phyloP scores from a whole-genome alignment of 805 yeast species.

The Cyberlindnera xylosilytica region DNA sequence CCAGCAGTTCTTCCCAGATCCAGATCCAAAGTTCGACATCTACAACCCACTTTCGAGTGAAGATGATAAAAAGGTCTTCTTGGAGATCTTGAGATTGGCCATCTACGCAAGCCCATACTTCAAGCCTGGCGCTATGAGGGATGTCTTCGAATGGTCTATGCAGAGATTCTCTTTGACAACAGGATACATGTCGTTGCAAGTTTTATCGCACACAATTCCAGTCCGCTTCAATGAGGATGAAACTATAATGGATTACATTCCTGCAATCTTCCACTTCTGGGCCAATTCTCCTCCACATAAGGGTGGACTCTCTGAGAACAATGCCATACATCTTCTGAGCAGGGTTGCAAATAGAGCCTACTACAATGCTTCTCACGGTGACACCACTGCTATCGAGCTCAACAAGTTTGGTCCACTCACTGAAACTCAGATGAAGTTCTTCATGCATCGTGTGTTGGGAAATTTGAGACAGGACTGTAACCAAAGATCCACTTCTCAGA shows the following conservation, averaged over 20 bases:
- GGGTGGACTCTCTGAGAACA: slow-evolving; percentile 49
- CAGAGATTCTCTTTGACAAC: slow-evolving; percentile 53
- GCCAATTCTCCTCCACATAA: slow-evolving; percentile 44
- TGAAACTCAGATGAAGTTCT: slow-evolving; percentile 53
- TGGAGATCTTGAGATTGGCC: slow-evolving; percentile 49
- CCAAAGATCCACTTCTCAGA: slow-evolving; percentile 35
- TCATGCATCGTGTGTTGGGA: slow-evolving; percentile 53
- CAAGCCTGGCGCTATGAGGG: slow-evolving; percentile 41
- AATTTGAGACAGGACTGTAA: slow-evolving; percentile 35
- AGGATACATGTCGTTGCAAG: slow-evolving; percentile 46
- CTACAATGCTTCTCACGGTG: slow-evolving; percentile 28
- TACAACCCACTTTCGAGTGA: slow-evolving; percentile 29
- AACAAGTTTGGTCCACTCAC: slow-evolving; percentile 63
- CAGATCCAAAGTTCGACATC: slow-evolving; percentile 46
- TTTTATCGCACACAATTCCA: slow-evolving; percentile 56
- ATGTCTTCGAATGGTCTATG: slow-evolving; percentile 48
- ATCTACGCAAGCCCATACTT: slow-evolving; percentile 54
- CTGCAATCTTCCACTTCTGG: slow-evolving; percentile 75
- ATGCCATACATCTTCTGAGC: slow-evolving; percentile 63
- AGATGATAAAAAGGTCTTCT: slow-evolving; percentile 46
- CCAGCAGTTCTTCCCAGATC: slow-evolving; percentile 39
- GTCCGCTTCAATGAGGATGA: slow-evolving; percentile 28
- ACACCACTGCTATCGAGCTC: slow-evolving; percentile 31
- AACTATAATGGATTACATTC: slow-evolving; percentile 54
- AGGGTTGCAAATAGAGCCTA: slow-evolving; percentile 52